Evolutionary conservation across 129 eudicot genomes (phyloP).

Genomic region (Ambrosia trifida): DNA sequence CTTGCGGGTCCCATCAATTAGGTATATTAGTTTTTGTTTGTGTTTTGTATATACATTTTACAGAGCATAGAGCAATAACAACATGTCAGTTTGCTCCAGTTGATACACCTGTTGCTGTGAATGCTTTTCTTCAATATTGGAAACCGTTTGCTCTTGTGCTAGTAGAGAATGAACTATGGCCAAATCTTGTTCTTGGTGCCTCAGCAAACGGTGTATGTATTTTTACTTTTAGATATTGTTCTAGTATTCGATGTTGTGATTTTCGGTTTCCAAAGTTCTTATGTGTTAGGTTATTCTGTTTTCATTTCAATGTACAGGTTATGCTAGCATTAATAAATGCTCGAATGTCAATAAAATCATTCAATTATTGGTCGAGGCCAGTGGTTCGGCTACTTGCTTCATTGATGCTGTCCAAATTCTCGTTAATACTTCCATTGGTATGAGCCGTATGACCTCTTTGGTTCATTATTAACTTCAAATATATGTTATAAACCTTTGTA

Average conservation of each 20-base stretch:
- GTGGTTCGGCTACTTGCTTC: conserved; percentile 46
- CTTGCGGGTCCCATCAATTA: neutral
- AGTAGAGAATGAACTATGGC: conserved; percentile 94
- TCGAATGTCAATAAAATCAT: conserved; percentile 74
- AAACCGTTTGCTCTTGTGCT: conserved; percentile 85
- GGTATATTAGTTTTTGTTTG: neutral
- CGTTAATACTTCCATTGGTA: conserved; percentile 90
- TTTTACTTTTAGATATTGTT: conserved; percentile 2
- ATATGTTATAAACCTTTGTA: conserved; percentile 10
- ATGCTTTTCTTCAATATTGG: conserved; percentile 84
- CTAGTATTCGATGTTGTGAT: neutral
- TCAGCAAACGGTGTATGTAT: conserved; percentile 66
- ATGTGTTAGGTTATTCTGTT: neutral
- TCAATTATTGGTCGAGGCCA: conserved; percentile 68
- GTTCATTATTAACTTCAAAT: neutral
- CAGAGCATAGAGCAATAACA: conserved; percentile 14
- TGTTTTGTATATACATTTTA: neutral
- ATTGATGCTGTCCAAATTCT: conserved; percentile 82
- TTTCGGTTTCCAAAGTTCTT: neutral
- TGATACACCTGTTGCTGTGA: conserved; percentile 77
- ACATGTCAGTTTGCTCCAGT: conserved; percentile 89
- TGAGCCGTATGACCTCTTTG: conserved; percentile 4
- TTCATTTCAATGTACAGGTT: conserved; percentile 45
- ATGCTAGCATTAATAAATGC: conserved; percentile 71
- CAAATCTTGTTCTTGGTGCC: conserved; percentile 83